Evolutionary conservation across 2,329 filamentous ascomycete genomes (phyloP), one percentile per base, ranked within the genome.

Genomic region (Arthrobotrys sinensis): DNA sequence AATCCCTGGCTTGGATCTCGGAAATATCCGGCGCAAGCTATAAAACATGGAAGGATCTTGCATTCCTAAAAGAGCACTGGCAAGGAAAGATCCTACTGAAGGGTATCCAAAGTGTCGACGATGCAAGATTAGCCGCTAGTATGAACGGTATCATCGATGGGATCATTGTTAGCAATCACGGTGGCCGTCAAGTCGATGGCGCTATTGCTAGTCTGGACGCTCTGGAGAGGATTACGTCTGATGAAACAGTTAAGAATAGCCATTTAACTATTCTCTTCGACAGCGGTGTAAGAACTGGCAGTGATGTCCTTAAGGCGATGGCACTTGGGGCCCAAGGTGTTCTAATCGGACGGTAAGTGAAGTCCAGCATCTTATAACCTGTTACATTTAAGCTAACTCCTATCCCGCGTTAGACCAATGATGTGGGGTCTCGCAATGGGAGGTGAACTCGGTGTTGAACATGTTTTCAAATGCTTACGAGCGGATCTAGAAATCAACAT

Each of bases 11-110:
- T 62, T 91, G 89, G 89, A 84, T 86, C 32, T 82, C 83, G 38
- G 85, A 87, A 64, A 85, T 87, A 11, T 90, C 89, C 76, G 86
- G 87, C 0, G 87, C 88, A 0, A 83, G 83, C 12, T 85, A 86
- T 50, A 89, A 89, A 80, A 85, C 85, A 0, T 92, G 91, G 91
- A 87, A 89, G 1, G 86, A 92, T 63, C 75, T 78, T 21, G 21
- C 52, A 19, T 50, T 65, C 5, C 21, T 78, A 14, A 78, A 68
- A 36, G 24, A 78, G 28, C 53, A 78, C 34, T 78, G 75, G 75
- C 75, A 43, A 28, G 75, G 75, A 2, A 78, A 78, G 38, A 78
- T 78, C 3, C 19, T 78, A 16, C 34, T 78, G 19, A 78, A 78
- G 24, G 85, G 85, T 2, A 83, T 86, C 1, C 81, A 85, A 76